A percentile compares a stretch with the other conserved stretches of the same genome.
Evolutionary conservation across 2,329 filamentous ascomycete genomes (phyloP).

Genomic region (Penicillium expansum): DNA sequence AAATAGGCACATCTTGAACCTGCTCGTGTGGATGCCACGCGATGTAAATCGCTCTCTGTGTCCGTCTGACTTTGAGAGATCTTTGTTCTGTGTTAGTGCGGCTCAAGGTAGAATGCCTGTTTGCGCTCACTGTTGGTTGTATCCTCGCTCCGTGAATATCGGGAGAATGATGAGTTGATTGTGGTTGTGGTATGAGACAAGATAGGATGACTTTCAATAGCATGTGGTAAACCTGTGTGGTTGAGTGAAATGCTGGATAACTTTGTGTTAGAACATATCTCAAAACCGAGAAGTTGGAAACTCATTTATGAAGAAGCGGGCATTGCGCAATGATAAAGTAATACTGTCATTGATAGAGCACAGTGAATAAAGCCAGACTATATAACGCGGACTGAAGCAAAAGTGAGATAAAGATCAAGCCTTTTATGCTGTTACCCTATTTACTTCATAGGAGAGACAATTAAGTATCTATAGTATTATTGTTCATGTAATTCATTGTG

Average conservation of each 20-base stretch:
- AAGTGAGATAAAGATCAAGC: not conserved
- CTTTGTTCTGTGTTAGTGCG: not conserved
- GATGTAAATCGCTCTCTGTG: not conserved
- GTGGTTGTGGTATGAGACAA: not conserved
- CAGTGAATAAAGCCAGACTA: not conserved
- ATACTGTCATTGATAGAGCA: not conserved
- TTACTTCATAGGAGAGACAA: not conserved
- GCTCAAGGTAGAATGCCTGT: not conserved
- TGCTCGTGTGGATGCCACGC: not conserved
- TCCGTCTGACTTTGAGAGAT: not conserved
- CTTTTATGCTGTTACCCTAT: not conserved
- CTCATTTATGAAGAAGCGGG: not conserved
- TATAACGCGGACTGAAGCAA: not conserved
- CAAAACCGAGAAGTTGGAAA: not conserved
- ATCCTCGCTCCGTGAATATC: not conserved
- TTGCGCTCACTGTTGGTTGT: not conserved
- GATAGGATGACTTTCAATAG: not conserved
- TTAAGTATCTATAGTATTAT: not conserved
- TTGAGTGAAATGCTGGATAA: not conserved
- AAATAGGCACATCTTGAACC: constrained; percentile 31
- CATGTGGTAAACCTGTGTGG: too few relatives aligned
- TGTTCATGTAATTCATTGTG: not conserved
- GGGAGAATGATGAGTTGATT: not conserved
- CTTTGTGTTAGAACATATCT: not conserved
- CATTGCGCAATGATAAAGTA: not conserved